These are phyloP conservation scores for Bothriochloa decipiens DNA, from an alignment of 176 grass and related monocot genomes.

Conservation along the genomic window DNA sequence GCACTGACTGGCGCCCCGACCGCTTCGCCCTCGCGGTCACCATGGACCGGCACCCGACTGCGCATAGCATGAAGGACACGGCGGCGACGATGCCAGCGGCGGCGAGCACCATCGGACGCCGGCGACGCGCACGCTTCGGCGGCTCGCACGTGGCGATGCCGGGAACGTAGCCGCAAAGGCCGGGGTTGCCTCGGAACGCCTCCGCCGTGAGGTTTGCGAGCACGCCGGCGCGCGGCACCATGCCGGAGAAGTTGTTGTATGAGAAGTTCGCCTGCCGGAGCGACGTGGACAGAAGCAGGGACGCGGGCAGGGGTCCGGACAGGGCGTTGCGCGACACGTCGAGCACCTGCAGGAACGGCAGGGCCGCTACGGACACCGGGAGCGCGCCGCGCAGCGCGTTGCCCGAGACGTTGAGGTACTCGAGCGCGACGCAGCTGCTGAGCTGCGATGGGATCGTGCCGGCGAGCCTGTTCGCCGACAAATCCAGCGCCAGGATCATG, in stretches of 20 bases:
- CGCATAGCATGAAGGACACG: constrained; percentile 37
- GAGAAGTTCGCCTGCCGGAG: constrained; percentile 64
- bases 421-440: constrained; percentile 72
- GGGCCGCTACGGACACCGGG: constrained; percentile 54
- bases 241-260: constrained; percentile 75
- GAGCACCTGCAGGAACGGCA: constrained; percentile 67
- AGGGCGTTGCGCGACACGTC: constrained; percentile 68
- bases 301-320: constrained; percentile 36
- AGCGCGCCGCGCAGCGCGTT: constrained; percentile 65
- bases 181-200: constrained; percentile 60
- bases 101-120: neutral
- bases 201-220: constrained; percentile 49
- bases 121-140: neutral
- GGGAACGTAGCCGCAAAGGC: constrained; percentile 52
- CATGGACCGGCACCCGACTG: constrained; percentile 26
- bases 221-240: constrained; percentile 45
- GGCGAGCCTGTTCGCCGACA: constrained; percentile 63
- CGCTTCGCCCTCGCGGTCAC: neutral
- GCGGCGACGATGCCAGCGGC: constrained; percentile 18
- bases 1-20: neutral
- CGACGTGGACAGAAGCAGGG: constrained; percentile 58
- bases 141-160: constrained; percentile 45
- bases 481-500: constrained; percentile 70
- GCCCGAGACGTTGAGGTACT: constrained; percentile 76
- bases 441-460: constrained; percentile 71